phyloP scores from a whole-genome alignment of 345 rosid genomes.

The Eucalyptus fibrosa region DNA sequence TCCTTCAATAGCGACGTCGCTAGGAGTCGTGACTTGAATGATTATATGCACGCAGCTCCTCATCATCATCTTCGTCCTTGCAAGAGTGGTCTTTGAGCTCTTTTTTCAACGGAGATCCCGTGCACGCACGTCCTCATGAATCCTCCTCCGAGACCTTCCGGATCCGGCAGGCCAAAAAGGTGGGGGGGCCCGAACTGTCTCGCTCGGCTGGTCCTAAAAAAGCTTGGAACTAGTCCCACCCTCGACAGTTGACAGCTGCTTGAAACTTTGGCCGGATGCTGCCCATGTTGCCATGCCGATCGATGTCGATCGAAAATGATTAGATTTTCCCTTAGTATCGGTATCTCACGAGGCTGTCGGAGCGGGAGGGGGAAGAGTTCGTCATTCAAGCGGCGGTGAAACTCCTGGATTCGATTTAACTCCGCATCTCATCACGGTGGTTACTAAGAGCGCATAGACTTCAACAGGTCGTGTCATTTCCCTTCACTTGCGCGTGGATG shows the following conservation, averaged over 20 bases:
- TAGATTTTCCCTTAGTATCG: not conserved
- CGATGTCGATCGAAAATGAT: not conserved
- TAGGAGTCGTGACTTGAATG: not conserved
- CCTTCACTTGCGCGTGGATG: not conserved
- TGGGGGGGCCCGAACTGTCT: not conserved
- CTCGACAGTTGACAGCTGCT: not conserved
- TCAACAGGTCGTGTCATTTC: not conserved
- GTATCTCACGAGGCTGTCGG: too few relatives aligned
- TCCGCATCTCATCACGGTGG: too few relatives aligned
- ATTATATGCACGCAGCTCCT: not conserved
- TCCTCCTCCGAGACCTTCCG: not conserved
- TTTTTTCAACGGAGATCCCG: not conserved
- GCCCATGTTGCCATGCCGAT: not conserved
- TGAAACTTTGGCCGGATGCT: not conserved
- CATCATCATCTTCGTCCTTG: not conserved
- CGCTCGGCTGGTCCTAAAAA: not conserved
- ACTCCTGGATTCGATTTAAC: too few relatives aligned
- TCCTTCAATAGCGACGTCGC: not conserved
- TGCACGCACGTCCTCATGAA: not conserved
- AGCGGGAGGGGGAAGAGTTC: too few relatives aligned
- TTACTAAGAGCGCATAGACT: too few relatives aligned
- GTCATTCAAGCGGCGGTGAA: too few relatives aligned
- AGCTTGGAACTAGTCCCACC: not conserved
- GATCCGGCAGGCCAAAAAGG: not conserved
- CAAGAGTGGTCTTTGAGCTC: not conserved